Conservation (phyloP, 2,329 filamentous ascomycete species). For the Myriosclerotinia scirpicola region DNA sequence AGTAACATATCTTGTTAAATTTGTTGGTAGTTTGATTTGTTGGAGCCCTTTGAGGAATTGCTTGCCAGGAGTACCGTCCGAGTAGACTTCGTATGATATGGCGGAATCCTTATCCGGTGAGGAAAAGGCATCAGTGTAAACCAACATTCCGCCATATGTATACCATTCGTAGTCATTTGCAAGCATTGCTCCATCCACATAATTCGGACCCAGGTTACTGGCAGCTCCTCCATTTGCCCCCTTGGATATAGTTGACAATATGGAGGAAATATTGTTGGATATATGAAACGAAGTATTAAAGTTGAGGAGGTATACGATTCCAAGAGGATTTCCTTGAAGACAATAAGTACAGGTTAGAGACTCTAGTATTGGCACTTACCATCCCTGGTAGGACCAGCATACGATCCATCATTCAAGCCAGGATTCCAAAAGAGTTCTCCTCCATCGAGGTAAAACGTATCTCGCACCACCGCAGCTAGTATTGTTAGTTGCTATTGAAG, state of each 20-base stretch:
- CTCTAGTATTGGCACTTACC: slow-evolving; percentile 42
- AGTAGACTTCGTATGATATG: slow-evolving; percentile 53
- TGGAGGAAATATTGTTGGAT: slow-evolving; percentile 52
- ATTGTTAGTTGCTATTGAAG: slow-evolving; percentile 34
- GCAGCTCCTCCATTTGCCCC: slow-evolving; percentile 46
- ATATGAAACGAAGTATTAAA: slow-evolving; percentile 57
- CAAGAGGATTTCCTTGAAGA: slow-evolving; percentile 50
- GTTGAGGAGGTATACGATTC: slow-evolving; percentile 57
- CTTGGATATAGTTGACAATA: slow-evolving; percentile 53
- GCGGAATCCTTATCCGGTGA: slow-evolving; percentile 47
- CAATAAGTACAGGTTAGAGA: slow-evolving; percentile 20
- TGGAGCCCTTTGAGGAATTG: neutral
- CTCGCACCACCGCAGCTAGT: slow-evolving; percentile 56
- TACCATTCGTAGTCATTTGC: slow-evolving; percentile 63
- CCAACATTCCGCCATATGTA: slow-evolving; percentile 60
- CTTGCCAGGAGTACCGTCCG: slow-evolving; percentile 49
- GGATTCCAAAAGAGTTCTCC: slow-evolving; percentile 56
- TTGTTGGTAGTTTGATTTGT: slow-evolving; percentile 42
- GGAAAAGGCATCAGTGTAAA: slow-evolving; percentile 41
- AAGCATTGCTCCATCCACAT: slow-evolving; percentile 62
- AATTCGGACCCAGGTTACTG: slow-evolving; percentile 57
- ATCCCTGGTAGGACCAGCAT: slow-evolving; percentile 39
- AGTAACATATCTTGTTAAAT: slow-evolving; percentile 61
- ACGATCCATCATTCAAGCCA: slow-evolving; percentile 48
- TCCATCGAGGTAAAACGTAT: slow-evolving; percentile 66